Base-by-base conservation (phyloP, 257 asterid species). In the Solanum peruvianum region DNA sequence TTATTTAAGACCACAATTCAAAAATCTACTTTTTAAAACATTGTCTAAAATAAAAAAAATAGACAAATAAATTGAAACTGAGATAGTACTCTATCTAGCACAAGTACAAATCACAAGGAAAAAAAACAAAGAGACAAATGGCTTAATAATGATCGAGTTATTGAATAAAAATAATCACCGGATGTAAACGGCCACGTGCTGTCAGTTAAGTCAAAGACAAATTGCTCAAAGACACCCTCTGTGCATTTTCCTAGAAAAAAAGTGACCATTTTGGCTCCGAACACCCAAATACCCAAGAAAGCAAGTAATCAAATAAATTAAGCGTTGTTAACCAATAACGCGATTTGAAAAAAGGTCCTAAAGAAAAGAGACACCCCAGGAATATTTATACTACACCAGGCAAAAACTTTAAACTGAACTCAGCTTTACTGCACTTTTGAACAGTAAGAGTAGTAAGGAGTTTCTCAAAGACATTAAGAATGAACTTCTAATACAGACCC, bases 401-500 rank as follows among this genome's bases (percentile, higher is more conserved):
- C 18, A 18, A 78, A 78, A 78, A 3, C 66, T 45, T 45, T 78
- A 45, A 78, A 1, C 16, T 4, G 13, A 78, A 78, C 18, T 25
- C 62, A 78, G 66, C 84, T 78, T 78, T 78, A 78, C 84, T 78
- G 84, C 69, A 81, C 21, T 52, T 49, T 81, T 29, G 69, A 81
- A 81, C 69, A 81, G 25, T 33, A n/a, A 18, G 31, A 62, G 42
- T 69, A 49, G 25, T 41, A 45, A 73, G 70, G 35, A 73, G 37
- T 29, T 49, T 45, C 33, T 71, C 31, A n/a, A 42, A 81, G 56
- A 64, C 80, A 42, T 49, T 85, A 76, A 52, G 25, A 82, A 37
- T 49, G 42, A 27, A 64, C 64, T 70, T 75, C 82, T 78, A 88
- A 86, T 88, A 81, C 85, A 81, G 85, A 81, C 69, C 29, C 20